phyloP scores from a whole-genome alignment of 73 alveolate genomes.

The Strombidium stylifer region DNA sequence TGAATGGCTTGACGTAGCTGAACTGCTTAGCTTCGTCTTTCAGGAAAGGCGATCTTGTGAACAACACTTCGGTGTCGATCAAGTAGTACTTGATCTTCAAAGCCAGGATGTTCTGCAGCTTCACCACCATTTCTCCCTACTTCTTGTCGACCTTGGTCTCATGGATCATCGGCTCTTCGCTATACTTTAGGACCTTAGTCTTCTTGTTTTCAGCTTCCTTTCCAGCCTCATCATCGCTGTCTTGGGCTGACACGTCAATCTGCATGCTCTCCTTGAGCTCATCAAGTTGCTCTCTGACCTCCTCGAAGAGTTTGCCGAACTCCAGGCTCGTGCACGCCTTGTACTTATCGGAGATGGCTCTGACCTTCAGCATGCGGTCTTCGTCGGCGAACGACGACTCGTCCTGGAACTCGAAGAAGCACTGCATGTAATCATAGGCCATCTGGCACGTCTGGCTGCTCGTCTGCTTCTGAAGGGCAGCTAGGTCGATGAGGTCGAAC shows the following conservation, averaged over 20 bases:
- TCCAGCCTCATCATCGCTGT: no score
- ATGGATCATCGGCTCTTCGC: slow-evolving; percentile 60
- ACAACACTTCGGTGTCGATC: slow-evolving; percentile 85
- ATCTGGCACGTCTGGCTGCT: slow-evolving; percentile 17
- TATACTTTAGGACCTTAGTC: slow-evolving; percentile 44
- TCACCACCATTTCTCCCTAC: slow-evolving; percentile 59
- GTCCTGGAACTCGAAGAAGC: slow-evolving; percentile 3
- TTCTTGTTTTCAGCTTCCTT: no score
- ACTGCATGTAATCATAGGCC: slow-evolving; percentile 24
- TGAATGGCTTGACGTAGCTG: slow-evolving; percentile 77
- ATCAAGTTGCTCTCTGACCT: slow-evolving; percentile 71
- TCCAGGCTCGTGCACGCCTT: slow-evolving; percentile 65
- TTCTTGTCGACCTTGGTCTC: slow-evolving; percentile 61
- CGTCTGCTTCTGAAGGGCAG: slow-evolving; percentile 13
- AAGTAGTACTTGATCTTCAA: slow-evolving; percentile 70
- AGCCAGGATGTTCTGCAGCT: slow-evolving; percentile 58
- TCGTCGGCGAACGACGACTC: neutral
- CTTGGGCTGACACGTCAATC: slow-evolving; percentile 38
- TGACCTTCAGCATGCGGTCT: no score
- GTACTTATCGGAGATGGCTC: slow-evolving; percentile 61
- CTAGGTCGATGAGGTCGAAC: no score
- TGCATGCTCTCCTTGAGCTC: slow-evolving; percentile 69
- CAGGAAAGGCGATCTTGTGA: slow-evolving; percentile 88
- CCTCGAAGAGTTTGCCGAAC: slow-evolving; percentile 83
- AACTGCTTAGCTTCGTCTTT: slow-evolving; percentile 70